Base-by-base conservation (phyloP, 1,284 basidiomycete species). In the Anthracocystis setariae region DNA sequence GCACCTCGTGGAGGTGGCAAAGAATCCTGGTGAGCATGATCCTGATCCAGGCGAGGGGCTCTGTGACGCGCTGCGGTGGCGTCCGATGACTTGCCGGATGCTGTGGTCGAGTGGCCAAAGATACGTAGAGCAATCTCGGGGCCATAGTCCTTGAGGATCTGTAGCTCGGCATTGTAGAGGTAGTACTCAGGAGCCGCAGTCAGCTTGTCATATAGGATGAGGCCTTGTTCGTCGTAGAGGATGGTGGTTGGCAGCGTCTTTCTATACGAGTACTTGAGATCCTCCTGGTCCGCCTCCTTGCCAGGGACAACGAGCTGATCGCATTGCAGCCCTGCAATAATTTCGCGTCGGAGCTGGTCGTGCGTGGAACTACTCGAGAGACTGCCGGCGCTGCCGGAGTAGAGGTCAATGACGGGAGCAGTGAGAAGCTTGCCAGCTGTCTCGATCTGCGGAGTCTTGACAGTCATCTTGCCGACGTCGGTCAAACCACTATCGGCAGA, bases 201-300 rank as follows among this genome's bases (percentile, higher is more conserved):
- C 20, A 67, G 58, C 63, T 71, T 67, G 58, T 93, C 92, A 84
- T 93, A 94, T 17, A 93, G 85, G 76, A 88, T 86, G 53, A 97
- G 86, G 3, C 94, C 94, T 24, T 85, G 86, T 81, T 94, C 92
- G 76, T 94, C 89, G 84, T 96, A 96, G 10, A 96, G 86, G 15
- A 96, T 87, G 79, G 92, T 86, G 0, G 93, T 95, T 5, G 94
- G 93, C 12, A 97, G 84, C 17, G 87, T 86, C 50, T 74, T 70
- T 18, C 51, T 47, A 50, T 71, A 76, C n/a, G 69, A 57, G 27
- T 58, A 78, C 32, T 57, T 50, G 45, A 55, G 60, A 27, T 78
- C 76, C 33, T 74, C 59, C 1, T 49, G 23, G 25, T 69, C 59
- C n/a, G 46, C 35, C 13, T 65, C 59, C 23, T 55, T 63, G 46